phyloP scores from a whole-genome alignment of 768 basidiomycete genomes.

The Lactarius sanguifluus region DNA sequence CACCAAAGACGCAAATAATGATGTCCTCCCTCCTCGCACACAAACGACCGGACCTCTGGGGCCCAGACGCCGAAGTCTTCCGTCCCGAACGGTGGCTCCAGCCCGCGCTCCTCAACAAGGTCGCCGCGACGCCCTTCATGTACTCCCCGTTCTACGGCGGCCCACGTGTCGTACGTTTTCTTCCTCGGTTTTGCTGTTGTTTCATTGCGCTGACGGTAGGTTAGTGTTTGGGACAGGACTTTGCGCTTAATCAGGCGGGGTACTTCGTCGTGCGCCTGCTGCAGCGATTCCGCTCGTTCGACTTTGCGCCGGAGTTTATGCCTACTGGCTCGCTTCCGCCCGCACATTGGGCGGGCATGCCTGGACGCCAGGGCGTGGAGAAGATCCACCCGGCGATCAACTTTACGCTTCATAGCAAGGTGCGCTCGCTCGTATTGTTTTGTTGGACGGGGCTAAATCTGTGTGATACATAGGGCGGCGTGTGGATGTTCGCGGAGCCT shows the following conservation, averaged over 20 bases:
- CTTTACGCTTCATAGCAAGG: conserved; percentile 29
- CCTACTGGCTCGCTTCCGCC: conserved; percentile 30
- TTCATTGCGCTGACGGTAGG: background rate
- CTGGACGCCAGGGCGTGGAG: conserved; percentile 29
- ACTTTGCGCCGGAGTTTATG: conserved; percentile 31
- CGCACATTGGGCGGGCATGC: conserved; percentile 25
- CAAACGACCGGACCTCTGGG: conserved; percentile 53
- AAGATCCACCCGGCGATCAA: conserved; percentile 29
- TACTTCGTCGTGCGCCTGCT: conserved; percentile 55
- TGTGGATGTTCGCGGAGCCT: conserved; percentile 26
- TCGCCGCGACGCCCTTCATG: conserved; percentile 62
- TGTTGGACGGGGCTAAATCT: background rate
- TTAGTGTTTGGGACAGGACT: conserved; percentile 57
- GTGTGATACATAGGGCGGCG: conserved; percentile 18
- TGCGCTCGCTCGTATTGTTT: background rate
- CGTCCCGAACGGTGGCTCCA: conserved; percentile 70
- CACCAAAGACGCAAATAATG: conserved; percentile 28
- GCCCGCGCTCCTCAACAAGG: conserved; percentile 47
- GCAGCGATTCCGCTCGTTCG: conserved; percentile 45
- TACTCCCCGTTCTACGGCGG: conserved; percentile 71
- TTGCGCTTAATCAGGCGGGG: conserved; percentile 54
- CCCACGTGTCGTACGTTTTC: conserved; percentile 46
- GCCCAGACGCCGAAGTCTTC: conserved; percentile 49
- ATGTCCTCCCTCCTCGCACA: conserved; percentile 38
- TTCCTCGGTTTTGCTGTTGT: background rate